Evolutionary conservation across 2,329 filamentous ascomycete species (phyloP).

Genomic region (Xylaria sp.): DNA sequence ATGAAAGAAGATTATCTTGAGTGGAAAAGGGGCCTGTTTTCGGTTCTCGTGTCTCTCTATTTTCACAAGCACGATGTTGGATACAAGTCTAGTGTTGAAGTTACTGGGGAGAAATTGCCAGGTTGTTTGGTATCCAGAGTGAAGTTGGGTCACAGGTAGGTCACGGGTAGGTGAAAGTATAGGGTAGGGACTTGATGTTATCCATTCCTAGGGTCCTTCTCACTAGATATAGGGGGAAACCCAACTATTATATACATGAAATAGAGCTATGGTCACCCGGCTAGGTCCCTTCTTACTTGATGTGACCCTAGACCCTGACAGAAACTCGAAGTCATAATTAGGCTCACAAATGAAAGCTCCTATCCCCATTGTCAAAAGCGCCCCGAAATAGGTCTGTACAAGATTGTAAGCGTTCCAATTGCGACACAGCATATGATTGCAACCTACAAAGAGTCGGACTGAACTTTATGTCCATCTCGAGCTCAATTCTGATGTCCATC

Average conservation of each 20-base stretch:
- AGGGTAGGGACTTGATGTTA: no score
- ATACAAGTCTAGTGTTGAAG: not conserved
- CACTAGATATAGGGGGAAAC: no score
- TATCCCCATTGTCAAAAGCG: not conserved
- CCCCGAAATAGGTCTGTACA: not conserved
- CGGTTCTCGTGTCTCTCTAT: not conserved
- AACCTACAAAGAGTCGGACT: not conserved
- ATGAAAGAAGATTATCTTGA: slow-evolving; percentile 7
- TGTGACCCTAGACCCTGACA: no score
- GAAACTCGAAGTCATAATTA: no score
- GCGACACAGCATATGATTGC: not conserved
- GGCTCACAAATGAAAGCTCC: not conserved
- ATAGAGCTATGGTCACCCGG: no score
- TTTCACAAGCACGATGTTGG: not conserved
- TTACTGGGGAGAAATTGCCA: not conserved
- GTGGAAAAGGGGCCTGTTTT: not conserved
- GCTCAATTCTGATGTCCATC: not conserved
- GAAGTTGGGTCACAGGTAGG: no score
- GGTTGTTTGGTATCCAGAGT: no score
- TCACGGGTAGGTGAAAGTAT: no score
- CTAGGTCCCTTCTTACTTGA: no score
- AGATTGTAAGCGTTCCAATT: not conserved
- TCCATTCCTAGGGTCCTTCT: no score
- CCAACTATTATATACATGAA: no score
- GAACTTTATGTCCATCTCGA: slow-evolving; percentile 5